Base-by-base conservation (phyloP, 768 basidiomycete genomes). In the Collybiopsis luxurians region DNA sequence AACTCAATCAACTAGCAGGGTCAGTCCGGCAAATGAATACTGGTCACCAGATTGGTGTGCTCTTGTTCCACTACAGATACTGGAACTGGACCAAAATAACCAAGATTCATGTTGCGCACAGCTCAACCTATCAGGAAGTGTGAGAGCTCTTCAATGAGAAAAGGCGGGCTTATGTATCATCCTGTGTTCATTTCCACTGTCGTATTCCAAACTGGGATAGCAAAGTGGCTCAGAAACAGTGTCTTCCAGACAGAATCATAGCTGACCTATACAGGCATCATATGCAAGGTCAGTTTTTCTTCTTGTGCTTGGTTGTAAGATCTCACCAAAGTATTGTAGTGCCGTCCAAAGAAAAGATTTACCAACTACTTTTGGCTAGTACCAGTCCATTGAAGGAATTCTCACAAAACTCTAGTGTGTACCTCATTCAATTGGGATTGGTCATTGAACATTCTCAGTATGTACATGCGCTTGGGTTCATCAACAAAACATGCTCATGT, bases 11-110 rank as follows among this genome's bases (percentile, higher is more conserved):
- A 15, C 53, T 67, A 2, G 66, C 59, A 0, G 44, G 55, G 2
- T 63, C 63, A 21, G 63, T 61, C 0, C 58, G 63, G 0, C 68
- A 72, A 39, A 72, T 72, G 71, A 68, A 64, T 34, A 52, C 60
- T 11, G 70, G 71, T 0, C 61, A 70, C 58, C 61, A 68, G 7
- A 38, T 38, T 7, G 36, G 36, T 17, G 7, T 9, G 7, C 17
- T 38, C 7, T 38, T 17, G 17, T 38, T 38, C 36, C 36, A 38
- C 17, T 38, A 38, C 36, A 38, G 36, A 38, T 38, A 38, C 17
- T 38, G 36, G 36, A 38, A 38, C 17, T 38, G 36, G 36, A 38
- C 9, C 9, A 38, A 38, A 38, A 17, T 38, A 7, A 38, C 9
- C 36, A 9, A 17, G 17, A 38, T 38, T 17, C 17, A 38, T 17